Base-by-base conservation (phyloP, 2,329 filamentous ascomycete genomes). In the Trichoderma atroviride region DNA sequence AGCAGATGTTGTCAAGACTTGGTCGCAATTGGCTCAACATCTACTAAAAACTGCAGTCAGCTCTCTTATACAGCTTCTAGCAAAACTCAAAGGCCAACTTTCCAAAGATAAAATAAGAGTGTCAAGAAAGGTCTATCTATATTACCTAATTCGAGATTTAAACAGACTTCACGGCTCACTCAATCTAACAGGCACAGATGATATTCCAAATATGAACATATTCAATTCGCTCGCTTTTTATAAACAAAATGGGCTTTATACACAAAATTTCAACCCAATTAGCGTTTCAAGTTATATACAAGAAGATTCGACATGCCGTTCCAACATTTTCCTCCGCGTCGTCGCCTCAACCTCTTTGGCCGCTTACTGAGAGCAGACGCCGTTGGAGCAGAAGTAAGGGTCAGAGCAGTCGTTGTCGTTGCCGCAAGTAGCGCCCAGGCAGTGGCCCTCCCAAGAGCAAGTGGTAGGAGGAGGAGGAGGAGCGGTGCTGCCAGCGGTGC, bases 361-460 rank as follows among this genome's bases (percentile, higher is more conserved):
- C 37, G 6, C 14, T 52, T 55, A 68, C 31, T 56, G 55, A 47
- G 66, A 68, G 66, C 66, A 68, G 47, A 68, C 57, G 16, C 66
- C 57, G 47, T 62, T 68, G 40, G 29, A 62, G 33, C 66, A 68
- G 62, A 35, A n/a, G 27, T 68, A 68, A 52, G 66, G 50, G 14
- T 68, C 66, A 56, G 66, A 62, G 52, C 66, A 68, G 27, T 68
- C 66, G 27, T 68, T 31, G 33, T 62, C 47, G 13, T 14, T 62
- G 16, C 10, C 33, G 56, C 66, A 68, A 50, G 66, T 35, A 14
- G 66, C 57, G 7, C 58, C 67, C 11, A 69, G 50, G 33, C 67
- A 69, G 67, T 69, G 66, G 4, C 58, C 66, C 14, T 27, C 50
- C 66, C 66, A 69, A 16, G 57, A 56, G 58, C 58, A 69, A 24